phyloP scores from a whole-genome alignment of 768 basidiomycete genomes.

The Suillus plorans region DNA sequence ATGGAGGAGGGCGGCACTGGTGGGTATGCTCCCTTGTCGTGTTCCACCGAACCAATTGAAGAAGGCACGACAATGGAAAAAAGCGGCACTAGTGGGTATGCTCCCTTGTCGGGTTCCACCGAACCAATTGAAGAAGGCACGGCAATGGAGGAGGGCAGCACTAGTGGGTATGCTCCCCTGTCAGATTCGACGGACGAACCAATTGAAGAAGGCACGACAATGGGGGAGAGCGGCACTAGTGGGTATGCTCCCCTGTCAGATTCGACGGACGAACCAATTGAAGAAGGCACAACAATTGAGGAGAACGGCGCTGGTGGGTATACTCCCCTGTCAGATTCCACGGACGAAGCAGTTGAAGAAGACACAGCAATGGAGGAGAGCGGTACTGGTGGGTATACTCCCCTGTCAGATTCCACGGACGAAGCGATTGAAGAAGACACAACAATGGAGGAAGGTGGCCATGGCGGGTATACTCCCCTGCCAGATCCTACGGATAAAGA shows the following conservation, averaged over 20 bases:
- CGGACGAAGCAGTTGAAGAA: constrained; percentile 30
- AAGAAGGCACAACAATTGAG: constrained; percentile 33
- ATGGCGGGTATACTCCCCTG: constrained; percentile 27
- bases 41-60: no score
- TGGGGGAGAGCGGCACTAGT: constrained; percentile 27
- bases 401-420: constrained; percentile 28
- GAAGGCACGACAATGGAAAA: no score
- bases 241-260: constrained; percentile 32
- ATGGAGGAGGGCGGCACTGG: no score
- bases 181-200: constrained; percentile 27
- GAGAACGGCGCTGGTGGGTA: constrained; percentile 28
- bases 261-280: constrained; percentile 24
- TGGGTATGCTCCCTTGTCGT: no score
- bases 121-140: constrained; percentile 32
- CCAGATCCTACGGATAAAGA: constrained; percentile 27
- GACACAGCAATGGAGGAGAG: constrained; percentile 35
- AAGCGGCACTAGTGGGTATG: no score
- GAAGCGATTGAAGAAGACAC: constrained; percentile 36
- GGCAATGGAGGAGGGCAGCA: constrained; percentile 25
- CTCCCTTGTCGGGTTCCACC: no score
- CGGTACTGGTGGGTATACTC: constrained; percentile 23
- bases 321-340: constrained; percentile 29
- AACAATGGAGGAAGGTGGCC: neutral
- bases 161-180: constrained; percentile 28
- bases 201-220: constrained; percentile 33